A percentile compares a stretch with the other conserved stretches of the same genome.
Conservation (phyloP, 2,329 filamentous ascomycete genomes). For the Nigrospora osmanthi region DNA sequence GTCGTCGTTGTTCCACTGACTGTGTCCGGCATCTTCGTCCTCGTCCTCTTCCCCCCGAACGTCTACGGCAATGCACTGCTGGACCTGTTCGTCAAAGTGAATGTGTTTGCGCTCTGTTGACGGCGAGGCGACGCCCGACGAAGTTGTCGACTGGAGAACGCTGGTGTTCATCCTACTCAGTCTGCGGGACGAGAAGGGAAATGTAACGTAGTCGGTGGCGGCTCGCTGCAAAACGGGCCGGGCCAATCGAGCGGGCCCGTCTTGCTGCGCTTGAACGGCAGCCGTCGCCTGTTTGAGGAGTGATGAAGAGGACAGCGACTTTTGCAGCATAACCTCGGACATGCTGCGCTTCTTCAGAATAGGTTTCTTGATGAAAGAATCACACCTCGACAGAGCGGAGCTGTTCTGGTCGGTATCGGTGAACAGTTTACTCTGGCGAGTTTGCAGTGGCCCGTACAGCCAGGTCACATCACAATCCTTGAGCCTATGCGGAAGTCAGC, state of each 20-base stretch:
- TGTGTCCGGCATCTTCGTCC: slow-evolving; percentile 48
- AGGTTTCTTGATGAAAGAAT: slow-evolving; percentile 75
- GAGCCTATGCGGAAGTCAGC: slow-evolving; percentile 52
- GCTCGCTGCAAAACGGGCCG: slow-evolving; percentile 53
- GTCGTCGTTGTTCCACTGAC: slow-evolving; percentile 29
- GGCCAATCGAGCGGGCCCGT: slow-evolving; percentile 36
- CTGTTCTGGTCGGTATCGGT: slow-evolving; percentile 31
- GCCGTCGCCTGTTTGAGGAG: slow-evolving; percentile 84
- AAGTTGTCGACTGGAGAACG: slow-evolving; percentile 57
- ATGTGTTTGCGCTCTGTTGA: slow-evolving; percentile 73
- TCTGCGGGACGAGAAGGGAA: slow-evolving; percentile 53
- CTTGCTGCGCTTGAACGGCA: slow-evolving; percentile 74
- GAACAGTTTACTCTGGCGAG: slow-evolving; percentile 51
- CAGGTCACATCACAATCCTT: slow-evolving; percentile 97
- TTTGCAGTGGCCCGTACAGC: slow-evolving; percentile 90
- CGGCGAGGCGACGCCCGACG: slow-evolving; percentile 61
- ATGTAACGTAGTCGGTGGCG: slow-evolving; percentile 61
- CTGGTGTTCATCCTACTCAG: slow-evolving; percentile 57
- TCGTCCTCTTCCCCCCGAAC: slow-evolving; percentile 72
- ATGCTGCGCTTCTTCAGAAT: slow-evolving; percentile 96
- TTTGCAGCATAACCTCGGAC: slow-evolving; percentile 90
- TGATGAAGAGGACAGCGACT: slow-evolving; percentile 80
- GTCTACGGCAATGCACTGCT: slow-evolving; percentile 92
- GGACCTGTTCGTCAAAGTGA: slow-evolving; percentile 92
- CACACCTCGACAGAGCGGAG: slow-evolving; percentile 39